These are phyloP conservation scores for Bipolaris gigantea DNA, from an alignment of 2,329 filamentous ascomycete genomes.

Conservation along the genomic window DNA sequence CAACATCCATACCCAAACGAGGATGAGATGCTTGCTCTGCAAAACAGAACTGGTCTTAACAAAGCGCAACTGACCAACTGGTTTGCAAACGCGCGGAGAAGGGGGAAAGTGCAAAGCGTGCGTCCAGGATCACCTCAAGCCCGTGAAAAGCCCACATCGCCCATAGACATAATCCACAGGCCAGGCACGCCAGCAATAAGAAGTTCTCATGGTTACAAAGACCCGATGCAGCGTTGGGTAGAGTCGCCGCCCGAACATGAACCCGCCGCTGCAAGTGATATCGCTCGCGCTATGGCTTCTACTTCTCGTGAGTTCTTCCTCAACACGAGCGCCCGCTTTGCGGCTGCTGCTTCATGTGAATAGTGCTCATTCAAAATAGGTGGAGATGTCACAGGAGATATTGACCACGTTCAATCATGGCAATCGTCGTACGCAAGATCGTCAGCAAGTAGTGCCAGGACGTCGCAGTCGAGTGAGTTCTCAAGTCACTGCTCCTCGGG, in stretches of 20 bases:
- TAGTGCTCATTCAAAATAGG: background rate
- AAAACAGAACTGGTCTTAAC: slow-evolving; percentile 28
- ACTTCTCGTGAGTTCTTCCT: slow-evolving; percentile 5
- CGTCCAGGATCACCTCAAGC: slow-evolving; percentile 13
- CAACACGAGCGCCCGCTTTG: too few species aligned
- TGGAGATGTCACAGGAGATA: background rate
- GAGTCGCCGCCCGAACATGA: slow-evolving; percentile 35
- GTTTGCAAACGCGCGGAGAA: slow-evolving; percentile 35
- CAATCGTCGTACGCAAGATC: slow-evolving; percentile 19
- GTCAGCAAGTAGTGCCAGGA: slow-evolving; percentile 29
- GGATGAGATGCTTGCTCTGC: slow-evolving; percentile 22
- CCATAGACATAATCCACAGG: slow-evolving; percentile 28
- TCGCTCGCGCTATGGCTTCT: slow-evolving; percentile 31
- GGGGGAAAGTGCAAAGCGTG: slow-evolving; percentile 23
- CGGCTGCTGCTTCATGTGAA: too few species aligned
- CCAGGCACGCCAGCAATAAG: slow-evolving; percentile 27
- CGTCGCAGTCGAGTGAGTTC: slow-evolving; percentile 28
- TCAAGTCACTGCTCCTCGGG: slow-evolving; percentile 19
- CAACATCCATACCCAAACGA: slow-evolving; percentile 29
- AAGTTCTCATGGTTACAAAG: slow-evolving; percentile 9
- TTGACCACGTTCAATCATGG: slow-evolving; percentile 12
- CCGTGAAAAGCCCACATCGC: slow-evolving; percentile 4
- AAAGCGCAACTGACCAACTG: slow-evolving; percentile 32
- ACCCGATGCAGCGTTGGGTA: slow-evolving; percentile 35
- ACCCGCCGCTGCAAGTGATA: slow-evolving; percentile 26